These are phyloP conservation scores for Diplodia intermedia DNA, from an alignment of 2,329 filamentous ascomycete genomes.

Conservation along the genomic window DNA sequence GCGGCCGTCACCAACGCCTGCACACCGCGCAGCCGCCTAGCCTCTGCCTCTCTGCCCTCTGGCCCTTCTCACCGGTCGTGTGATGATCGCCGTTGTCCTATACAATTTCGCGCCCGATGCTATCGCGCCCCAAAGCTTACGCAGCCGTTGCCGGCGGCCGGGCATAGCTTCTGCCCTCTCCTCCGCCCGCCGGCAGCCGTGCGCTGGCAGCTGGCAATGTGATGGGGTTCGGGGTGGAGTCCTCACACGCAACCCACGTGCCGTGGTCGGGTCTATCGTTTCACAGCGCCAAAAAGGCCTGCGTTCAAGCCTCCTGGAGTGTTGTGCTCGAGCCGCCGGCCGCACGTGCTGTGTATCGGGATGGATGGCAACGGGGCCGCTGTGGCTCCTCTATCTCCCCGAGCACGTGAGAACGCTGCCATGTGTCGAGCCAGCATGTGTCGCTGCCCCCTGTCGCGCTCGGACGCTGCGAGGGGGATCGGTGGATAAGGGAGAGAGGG, in stretches of 20 bases:
- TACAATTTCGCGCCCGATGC: background rate
- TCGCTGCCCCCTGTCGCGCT: constrained; percentile 1
- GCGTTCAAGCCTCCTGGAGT: background rate
- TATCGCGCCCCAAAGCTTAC: constrained; percentile 8
- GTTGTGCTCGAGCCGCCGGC: constrained; percentile 11
- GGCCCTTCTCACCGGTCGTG: constrained; percentile 4
- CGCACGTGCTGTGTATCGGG: constrained; percentile 16
- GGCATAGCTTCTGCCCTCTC: background rate
- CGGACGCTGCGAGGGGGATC: constrained; percentile 25
- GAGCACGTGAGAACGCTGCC: constrained; percentile 9
- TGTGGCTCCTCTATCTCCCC: constrained; percentile 4
- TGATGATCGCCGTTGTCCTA: constrained; percentile 1
- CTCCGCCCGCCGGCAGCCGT: background rate
- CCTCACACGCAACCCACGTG: constrained; percentile 2
- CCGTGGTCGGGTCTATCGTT: constrained; percentile 7
- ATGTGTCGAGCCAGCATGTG: constrained; percentile 14
- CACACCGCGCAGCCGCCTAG: background rate
- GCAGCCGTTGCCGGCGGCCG: background rate
- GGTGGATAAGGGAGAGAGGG: constrained; percentile 23
- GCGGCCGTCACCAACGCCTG: background rate
- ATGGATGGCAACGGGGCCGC: background rate
- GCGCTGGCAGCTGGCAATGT: background rate
- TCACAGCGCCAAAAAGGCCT: background rate
- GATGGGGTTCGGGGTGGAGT: constrained; percentile 6
- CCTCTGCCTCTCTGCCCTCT: background rate